Evolutionary conservation across 2,329 filamentous ascomycete species (phyloP), one percentile per base, ranked within the genome.

Genomic region (Stemphylium beticola): DNA sequence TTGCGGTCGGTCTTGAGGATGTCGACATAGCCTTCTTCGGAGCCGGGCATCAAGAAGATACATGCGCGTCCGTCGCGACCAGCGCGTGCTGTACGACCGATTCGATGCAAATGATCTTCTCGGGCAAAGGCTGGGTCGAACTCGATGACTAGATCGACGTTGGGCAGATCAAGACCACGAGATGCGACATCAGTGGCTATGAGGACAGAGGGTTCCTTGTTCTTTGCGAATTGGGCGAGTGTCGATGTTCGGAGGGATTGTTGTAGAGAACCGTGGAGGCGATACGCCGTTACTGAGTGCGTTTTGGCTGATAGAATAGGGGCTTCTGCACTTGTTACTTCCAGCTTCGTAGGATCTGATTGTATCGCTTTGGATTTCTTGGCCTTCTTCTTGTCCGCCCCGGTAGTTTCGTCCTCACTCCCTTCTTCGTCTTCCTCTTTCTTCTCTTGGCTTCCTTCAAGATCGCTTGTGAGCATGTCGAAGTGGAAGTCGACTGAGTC

Each of bases 401-500:
- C 58, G 9, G 33, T 44, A 9, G 41, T 45, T 7, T 66, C 50
- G 38, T 73, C 58, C 17, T 65, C 60, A 9, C 26, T 29, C 53
- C 59, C 64, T 18, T 73, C 60, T 31, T 72, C 33, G 3, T 49
- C 43, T 18, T 58, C 61, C 37, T 55, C 36, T 60, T 62, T 66
- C 26, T 65, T 55, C 17, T 59, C 75, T 17, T 69, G 67, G 7
- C 61, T 57, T 17, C 58, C 76, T 29, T 70, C 70, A 4, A 72
- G 63, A 12, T 73, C 57, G 56, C 67, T 78, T 6, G 82, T 88
- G 53, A 99, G 85, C 3, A 96, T 79, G 57, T 96, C 90, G 73
- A 92, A 98, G 74, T 98, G 93, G 67, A 97, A 99, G 73, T 99
- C 92, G 55, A 98, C 95, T 1, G 92, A 95, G 74, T 99, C 95